phyloP scores from a whole-genome alignment of 31 red algal species.

The Pterothamnion heteromorphum region DNA sequence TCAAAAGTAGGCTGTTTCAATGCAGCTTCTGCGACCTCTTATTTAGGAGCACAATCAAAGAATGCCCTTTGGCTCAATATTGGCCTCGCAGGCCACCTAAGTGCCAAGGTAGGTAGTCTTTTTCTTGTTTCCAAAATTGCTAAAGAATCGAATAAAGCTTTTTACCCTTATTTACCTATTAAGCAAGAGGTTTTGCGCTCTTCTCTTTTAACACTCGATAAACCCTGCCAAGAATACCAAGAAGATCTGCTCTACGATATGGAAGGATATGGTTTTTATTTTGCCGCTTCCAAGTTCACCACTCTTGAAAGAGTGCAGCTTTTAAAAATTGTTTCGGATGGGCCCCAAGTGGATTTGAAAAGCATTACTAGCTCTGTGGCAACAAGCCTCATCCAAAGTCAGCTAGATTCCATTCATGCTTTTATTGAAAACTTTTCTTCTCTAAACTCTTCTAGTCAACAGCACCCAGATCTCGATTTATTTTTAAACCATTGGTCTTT shows the following conservation, averaged over 20 bases:
- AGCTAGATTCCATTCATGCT: not conserved
- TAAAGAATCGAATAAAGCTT: not conserved
- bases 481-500: not conserved
- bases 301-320: not conserved
- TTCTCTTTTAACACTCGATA: not conserved
- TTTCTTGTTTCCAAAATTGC: not conserved
- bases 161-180: not conserved
- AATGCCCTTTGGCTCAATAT: not conserved
- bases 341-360: not conserved
- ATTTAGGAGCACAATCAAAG: not conserved
- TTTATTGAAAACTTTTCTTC: not conserved
- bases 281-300: not conserved
- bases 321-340: not conserved
- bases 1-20: not conserved
- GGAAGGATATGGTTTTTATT: not conserved
- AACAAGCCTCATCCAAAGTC: not conserved
- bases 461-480: not conserved
- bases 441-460: not conserved
- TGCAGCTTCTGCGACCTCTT: not conserved
- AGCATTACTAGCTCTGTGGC: not conserved
- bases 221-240: not conserved
- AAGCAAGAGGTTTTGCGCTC: not conserved
- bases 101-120: not conserved
- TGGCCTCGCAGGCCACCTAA: not conserved
- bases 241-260: not conserved